Percentiles rank a stretch among this genome's conserved stretches.
phyloP scores from a whole-genome alignment of 2,329 filamentous ascomycete genomes.

The Furcasterigmium sp. region DNA sequence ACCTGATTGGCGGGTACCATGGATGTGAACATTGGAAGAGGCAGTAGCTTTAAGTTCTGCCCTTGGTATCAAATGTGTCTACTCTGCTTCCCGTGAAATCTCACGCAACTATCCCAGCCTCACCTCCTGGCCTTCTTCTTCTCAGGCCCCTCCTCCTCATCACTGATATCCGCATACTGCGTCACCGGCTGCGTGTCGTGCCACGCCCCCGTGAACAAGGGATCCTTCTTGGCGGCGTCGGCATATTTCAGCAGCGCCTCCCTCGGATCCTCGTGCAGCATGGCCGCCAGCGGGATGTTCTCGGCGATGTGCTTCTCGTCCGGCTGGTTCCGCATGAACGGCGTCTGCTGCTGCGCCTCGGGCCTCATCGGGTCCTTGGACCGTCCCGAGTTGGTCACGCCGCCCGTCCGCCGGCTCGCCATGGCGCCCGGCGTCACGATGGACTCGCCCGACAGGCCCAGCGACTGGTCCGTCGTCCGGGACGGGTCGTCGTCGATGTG shows the following conservation, averaged over 20 bases:
- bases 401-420: constrained; percentile 48
- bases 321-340: constrained; percentile 84
- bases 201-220: constrained; percentile 92
- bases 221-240: constrained; percentile 86
- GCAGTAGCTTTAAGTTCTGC: too few species aligned
- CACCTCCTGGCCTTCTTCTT: constrained; percentile 37
- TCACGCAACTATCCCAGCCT: too few species aligned
- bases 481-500: constrained; percentile 92
- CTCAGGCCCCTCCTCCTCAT: constrained; percentile 30
- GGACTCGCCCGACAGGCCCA: constrained; percentile 77
- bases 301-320: constrained; percentile 86
- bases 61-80: too few species aligned
- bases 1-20: too few species aligned
- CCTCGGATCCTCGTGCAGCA: constrained; percentile 93
- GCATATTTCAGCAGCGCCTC: constrained; percentile 95
- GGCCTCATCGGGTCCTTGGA: constrained; percentile 81
- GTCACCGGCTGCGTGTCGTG: constrained; percentile 86
- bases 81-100: too few species aligned
- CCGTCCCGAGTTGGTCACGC: constrained; percentile 72
- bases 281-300: constrained; percentile 82
- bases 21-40: too few species aligned
- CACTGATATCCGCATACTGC: constrained; percentile 84
- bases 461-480: constrained; percentile 76
- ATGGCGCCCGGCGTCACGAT: constrained; percentile 65
- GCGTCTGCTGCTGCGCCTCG: constrained; percentile 78